These are phyloP conservation scores for Sophora flavescens DNA, from an alignment of 306 rosid genomes.

Conservation along the genomic window DNA sequence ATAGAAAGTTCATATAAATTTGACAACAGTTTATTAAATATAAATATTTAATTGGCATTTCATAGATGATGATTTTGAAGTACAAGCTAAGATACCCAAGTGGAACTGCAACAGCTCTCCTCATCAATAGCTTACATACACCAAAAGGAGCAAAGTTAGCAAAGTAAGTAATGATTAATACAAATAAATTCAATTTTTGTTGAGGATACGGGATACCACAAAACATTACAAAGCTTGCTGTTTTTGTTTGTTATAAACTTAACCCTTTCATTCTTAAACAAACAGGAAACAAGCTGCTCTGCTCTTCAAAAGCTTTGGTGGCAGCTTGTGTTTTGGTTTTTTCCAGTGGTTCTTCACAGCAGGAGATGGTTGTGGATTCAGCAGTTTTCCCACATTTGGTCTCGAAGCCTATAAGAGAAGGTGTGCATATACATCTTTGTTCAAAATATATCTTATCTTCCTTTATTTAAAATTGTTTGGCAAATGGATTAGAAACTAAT, in stretches of 20 bases:
- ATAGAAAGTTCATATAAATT: not conserved
- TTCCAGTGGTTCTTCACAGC: constrained; percentile 84
- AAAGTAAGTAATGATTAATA: constrained; percentile 49
- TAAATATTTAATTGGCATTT: constrained; percentile 14
- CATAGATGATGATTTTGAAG: constrained; percentile 72
- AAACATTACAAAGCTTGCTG: not conserved
- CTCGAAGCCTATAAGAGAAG: constrained; percentile 59
- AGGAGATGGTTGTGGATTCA: constrained; percentile 70
- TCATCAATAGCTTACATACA: constrained; percentile 81
- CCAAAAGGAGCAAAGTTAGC: constrained; percentile 86
- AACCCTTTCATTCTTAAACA: not conserved
- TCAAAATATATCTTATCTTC: not conserved
- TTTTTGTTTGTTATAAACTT: not conserved
- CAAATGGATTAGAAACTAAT: not conserved
- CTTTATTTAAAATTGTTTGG: not conserved
- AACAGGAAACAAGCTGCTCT: constrained; percentile 70
- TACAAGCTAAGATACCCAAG: constrained; percentile 84
- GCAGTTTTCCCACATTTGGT: constrained; percentile 77
- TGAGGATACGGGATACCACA: not conserved
- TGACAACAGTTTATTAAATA: not conserved
- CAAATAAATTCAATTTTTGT: not conserved
- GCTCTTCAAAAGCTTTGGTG: constrained; percentile 69
- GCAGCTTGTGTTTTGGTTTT: constrained; percentile 63
- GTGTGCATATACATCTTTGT: constrained; percentile 34
- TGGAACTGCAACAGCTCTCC: constrained; percentile 90